Base-by-base conservation (phyloP, 2,329 filamentous ascomycete genomes). In the Coniochaeta prunicola region DNA sequence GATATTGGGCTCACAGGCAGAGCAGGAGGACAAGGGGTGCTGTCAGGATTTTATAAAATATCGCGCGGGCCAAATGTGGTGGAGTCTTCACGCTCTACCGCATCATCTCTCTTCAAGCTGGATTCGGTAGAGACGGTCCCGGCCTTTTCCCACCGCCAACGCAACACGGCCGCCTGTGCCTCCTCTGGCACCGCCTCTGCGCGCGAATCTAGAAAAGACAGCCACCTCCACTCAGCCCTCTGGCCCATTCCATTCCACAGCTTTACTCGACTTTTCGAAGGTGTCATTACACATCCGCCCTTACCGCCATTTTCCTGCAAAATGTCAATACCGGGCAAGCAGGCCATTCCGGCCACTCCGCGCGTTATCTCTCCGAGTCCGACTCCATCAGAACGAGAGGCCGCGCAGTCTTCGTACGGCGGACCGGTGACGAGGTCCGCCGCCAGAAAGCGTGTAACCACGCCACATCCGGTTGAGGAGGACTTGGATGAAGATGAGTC, bases 291-390 rank as follows among this genome's bases (percentile, higher is more conserved):
- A 64, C 74, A 75, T 54, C 77, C 85, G 59, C 76, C 78, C 42
- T 80, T 90, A 2, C 85, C 86, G 53, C 81, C 83, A 40, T 88
- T 88, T 61, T 73, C 76, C 9, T 76, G 74, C 71, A 68, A 71
- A 68, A 84, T 87, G 77, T 79, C 83, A 59, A 70, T 77, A 61
- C 78, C 76, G 59, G 72, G 74, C 57, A 77, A 82, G 61, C 73
- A 72, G 63, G 77, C 79, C 65, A 78, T 94, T 59, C 92, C 92
- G 59, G 82, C 83, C 59, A 94, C 89, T 59, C 92, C 92, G 68
- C 88, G 91, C 69, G 90, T 97, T 65, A 96, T 94, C 66, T 96
- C 91, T 13, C 92, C 92, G 42, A 94, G 91, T 58, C 92, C 92
- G 42, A 88, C 89, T 2, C 85, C 85, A 1, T 87, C 85, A 24